phyloP scores from a whole-genome alignment of 331 rosid species.

The Ulmus americana region DNA sequence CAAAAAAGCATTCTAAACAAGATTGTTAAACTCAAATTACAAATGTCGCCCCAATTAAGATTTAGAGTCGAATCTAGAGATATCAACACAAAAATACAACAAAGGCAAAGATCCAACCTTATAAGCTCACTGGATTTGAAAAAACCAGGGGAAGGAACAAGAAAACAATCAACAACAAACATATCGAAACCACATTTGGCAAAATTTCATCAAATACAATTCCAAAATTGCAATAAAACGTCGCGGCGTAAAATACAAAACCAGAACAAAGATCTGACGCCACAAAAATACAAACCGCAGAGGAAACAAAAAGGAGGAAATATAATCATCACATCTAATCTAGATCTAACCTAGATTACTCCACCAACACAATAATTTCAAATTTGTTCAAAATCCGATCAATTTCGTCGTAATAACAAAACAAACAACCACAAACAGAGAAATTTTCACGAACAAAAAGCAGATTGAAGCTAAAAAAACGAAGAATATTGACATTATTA shows the following conservation, averaged over 20 bases:
- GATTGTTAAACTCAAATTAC: background rate
- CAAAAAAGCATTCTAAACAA: background rate
- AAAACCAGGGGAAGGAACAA: background rate
- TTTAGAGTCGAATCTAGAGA: background rate
- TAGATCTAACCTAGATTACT: constrained; percentile 1
- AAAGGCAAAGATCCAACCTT: background rate
- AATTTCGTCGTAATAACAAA: background rate
- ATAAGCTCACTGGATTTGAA: background rate
- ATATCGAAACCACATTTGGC: background rate
- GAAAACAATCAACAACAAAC: background rate
- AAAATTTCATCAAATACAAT: background rate
- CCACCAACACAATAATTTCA: background rate
- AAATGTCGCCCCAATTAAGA: background rate
- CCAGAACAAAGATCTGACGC: background rate
- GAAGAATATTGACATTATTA: background rate
- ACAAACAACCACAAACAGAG: background rate
- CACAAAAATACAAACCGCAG: background rate
- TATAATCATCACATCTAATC: background rate
- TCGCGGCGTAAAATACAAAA: background rate
- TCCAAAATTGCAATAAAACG: background rate
- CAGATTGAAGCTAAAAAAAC: background rate
- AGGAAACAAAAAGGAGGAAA: too few relatives aligned
- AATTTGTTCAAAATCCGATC: background rate
- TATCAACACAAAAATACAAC: background rate
- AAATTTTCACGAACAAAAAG: background rate